Base-by-base conservation (phyloP, 768 basidiomycete genomes). In the Lyophyllum semitale region DNA sequence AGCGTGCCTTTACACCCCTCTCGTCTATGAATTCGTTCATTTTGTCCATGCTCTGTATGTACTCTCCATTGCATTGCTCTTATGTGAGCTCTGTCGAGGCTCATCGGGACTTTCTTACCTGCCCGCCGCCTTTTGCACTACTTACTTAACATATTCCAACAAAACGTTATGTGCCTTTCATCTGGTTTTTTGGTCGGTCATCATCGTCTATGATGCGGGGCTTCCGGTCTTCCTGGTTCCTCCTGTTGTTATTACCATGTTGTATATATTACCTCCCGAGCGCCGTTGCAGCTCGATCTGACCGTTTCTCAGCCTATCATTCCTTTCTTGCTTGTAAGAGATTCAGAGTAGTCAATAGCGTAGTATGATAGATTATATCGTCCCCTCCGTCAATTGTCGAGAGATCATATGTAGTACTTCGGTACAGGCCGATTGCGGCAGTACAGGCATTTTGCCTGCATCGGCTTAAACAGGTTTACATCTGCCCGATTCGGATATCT, bases 211-310 rank as follows among this genome's bases (percentile, higher is more conserved):
- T 55, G 54, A 48, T 59, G 46, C 20, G 53, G 22, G 53, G 47
- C 27, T 43, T 35, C 22, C 40, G 11, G 47, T 25, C 49, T 42
- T 22, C 53, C 50, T 30, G 43, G 42, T 45, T 27, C 30, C 33
- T 41, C 20, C 32, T 40, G 27, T 33, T 54, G 52, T 62, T 55
- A 37, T 60, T 53, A 47, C 53, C 48, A 46, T 58, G 53, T 54
- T 60, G 56, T 63, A 63, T 53, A 55, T 55, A 58, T 55, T 27
- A 57, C 37, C 50, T 42, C 49, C 26, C 35, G 27, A 49, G 26
- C 25, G 29, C 32, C 32, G 23, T 15, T 46, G 43, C 42, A 22
- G 33, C 43, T 38, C 33, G 18, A 8, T 47, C 46, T 38, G 35
- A n/a, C 33, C 42, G 13, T 20, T 37, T n/a, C 23, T 38, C 43